A percentile compares a stretch with the other conserved stretches of the same genome.
Evolutionary conservation across 2,329 filamentous ascomycete species (phyloP).

Genomic region (Cercospora zeae-maydis): DNA sequence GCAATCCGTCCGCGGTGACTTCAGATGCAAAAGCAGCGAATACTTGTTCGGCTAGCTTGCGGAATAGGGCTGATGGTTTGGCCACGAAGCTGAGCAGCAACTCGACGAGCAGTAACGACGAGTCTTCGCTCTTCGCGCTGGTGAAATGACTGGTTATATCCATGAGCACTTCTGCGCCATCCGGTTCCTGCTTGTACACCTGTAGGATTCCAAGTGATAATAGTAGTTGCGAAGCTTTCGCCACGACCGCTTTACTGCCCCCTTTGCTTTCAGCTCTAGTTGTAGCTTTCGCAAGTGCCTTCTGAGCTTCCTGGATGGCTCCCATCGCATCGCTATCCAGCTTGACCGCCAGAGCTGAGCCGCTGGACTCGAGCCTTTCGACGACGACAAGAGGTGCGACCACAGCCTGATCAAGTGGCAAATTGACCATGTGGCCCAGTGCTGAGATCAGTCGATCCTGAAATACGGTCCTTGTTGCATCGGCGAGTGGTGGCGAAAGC

Average conservation of each 20-base stretch:
- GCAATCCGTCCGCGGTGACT: slow-evolving; percentile 69
- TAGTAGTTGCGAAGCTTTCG: slow-evolving; percentile 69
- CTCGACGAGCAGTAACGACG: slow-evolving; percentile 73
- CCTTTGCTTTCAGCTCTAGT: slow-evolving; percentile 15
- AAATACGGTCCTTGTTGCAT: slow-evolving; percentile 50
- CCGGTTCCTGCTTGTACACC: slow-evolving; percentile 82
- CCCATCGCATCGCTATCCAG: slow-evolving; percentile 18
- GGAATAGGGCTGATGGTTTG: slow-evolving; percentile 77
- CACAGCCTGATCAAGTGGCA: slow-evolving; percentile 28
- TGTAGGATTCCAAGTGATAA: slow-evolving; percentile 83
- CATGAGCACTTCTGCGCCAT: slow-evolving; percentile 75
- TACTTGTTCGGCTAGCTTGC: slow-evolving; percentile 81
- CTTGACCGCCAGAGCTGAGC: slow-evolving; percentile 12
- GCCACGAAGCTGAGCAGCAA: slow-evolving; percentile 87
- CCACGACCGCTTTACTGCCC: slow-evolving; percentile 26
- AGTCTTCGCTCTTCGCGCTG: slow-evolving; percentile 47
- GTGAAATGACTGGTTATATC: slow-evolving; percentile 76
- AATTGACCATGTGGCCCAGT: slow-evolving; percentile 48
- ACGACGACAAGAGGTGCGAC: slow-evolving; percentile 17
- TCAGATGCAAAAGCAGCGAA: slow-evolving; percentile 77
- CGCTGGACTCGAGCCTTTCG: slow-evolving; percentile 20
- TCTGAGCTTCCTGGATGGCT: slow-evolving; percentile 24
- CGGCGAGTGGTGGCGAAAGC: slow-evolving; percentile 40
- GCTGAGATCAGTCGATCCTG: slow-evolving; percentile 55
- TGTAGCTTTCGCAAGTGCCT: slow-evolving; percentile 22